Conservation (phyloP, 768 basidiomycete genomes). For the Phlebiopsis flavidoalba region DNA sequence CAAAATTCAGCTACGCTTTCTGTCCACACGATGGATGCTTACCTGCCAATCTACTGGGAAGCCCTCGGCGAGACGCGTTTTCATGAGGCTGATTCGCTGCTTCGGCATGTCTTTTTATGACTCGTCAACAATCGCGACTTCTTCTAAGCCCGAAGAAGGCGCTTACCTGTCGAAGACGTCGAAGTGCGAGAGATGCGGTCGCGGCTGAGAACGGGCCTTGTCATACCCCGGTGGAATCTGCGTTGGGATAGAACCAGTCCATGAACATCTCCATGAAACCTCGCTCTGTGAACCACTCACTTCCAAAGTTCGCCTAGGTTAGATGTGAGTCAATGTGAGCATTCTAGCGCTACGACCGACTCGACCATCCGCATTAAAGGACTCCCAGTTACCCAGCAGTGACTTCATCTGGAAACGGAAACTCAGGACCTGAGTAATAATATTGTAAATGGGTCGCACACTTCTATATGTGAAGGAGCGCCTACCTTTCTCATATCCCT, state of each 20-base stretch:
- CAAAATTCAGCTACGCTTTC: neutral
- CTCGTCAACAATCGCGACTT: neutral
- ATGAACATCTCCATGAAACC: neutral
- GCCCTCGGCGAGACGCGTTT: slow-evolving; percentile 12
- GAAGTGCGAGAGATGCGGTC: slow-evolving; percentile 23
- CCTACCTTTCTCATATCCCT: slow-evolving; percentile 35
- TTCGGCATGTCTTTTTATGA: slow-evolving; percentile 8
- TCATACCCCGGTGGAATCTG: slow-evolving; percentile 63
- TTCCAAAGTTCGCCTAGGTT: slow-evolving; percentile 64
- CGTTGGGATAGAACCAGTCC: neutral
- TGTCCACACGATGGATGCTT: neutral
- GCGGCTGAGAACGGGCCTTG: slow-evolving; percentile 59
- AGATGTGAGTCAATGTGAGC: neutral
- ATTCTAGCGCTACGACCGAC: neutral
- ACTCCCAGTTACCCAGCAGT: slow-evolving; percentile 53
- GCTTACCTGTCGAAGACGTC: slow-evolving; percentile 20
- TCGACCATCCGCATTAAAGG: slow-evolving; percentile 54
- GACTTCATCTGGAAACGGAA: slow-evolving; percentile 20
- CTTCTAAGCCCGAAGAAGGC: neutral
- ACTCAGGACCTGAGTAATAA: slow-evolving; percentile 14
- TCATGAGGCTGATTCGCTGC: slow-evolving; percentile 7
- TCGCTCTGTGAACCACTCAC: slow-evolving; percentile 26
- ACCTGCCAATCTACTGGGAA: slow-evolving; percentile 16
- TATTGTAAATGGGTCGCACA: neutral
- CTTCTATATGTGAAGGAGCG: neutral